These are phyloP conservation scores for Sporobolomyces pararoseus DNA, from an alignment of 768 basidiomycete species.

Conservation along the genomic window DNA sequence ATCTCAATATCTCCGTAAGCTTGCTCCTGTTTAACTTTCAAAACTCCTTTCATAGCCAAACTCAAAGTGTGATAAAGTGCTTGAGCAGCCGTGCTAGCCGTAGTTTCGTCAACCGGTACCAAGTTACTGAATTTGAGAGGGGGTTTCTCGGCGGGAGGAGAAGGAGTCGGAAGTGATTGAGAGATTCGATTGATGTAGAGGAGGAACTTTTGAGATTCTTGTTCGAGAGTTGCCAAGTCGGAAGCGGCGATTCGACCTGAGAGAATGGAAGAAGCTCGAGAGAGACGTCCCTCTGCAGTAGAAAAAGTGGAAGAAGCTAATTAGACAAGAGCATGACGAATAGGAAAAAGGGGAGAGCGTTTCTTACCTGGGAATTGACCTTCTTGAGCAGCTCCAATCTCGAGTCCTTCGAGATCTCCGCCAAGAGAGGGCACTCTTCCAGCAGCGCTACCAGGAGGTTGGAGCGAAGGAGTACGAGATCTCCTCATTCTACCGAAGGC, in stretches of 20 bases:
- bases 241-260: background rate
- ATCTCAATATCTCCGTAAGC: slow-evolving; percentile 33
- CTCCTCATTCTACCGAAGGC: background rate
- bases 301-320: too few relatives aligned
- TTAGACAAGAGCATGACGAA: too few relatives aligned
- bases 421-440: background rate
- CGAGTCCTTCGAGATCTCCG: background rate
- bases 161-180: background rate
- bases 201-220: slow-evolving; percentile 33
- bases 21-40: slow-evolving; percentile 26
- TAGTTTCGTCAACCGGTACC: slow-evolving; percentile 16
- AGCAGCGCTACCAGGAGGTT: background rate
- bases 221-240: slow-evolving; percentile 20
- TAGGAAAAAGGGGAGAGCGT: too few relatives aligned
- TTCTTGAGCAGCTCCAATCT: background rate
- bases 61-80: slow-evolving; percentile 31
- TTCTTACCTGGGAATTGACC: background rate
- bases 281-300: slow-evolving; percentile 3
- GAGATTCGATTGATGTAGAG: background rate
- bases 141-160: background rate
- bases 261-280: slow-evolving; percentile 4
- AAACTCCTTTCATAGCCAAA: slow-evolving; percentile 21
- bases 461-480: slow-evolving; percentile 12
- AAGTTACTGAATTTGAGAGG: background rate
- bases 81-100: slow-evolving; percentile 16